Evolutionary conservation across 495 filamentous ascomycete genomes (phyloP).

Genomic region (Aspergillus sclerotioniger): DNA sequence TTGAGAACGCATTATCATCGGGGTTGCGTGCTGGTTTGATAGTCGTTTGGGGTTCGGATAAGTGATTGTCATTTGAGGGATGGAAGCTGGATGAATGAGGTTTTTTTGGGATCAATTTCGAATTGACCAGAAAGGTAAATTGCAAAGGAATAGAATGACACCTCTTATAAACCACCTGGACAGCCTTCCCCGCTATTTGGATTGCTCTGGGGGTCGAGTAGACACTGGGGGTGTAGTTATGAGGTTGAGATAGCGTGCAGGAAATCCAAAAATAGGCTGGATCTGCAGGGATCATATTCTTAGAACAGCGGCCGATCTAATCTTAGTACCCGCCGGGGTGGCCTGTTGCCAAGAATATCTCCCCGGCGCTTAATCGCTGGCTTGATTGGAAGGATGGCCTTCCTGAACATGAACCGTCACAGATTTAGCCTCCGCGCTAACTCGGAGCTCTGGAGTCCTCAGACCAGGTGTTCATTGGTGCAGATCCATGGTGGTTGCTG

Average conservation of each 20-base stretch:
- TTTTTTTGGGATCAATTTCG: neutral
- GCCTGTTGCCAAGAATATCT: neutral
- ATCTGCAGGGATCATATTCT: slow-evolving; percentile 2
- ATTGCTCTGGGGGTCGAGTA: neutral
- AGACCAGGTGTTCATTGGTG: neutral
- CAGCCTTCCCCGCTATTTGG: neutral
- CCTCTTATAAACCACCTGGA: neutral
- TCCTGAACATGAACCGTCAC: neutral
- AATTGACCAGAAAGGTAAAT: neutral
- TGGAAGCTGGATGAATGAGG: neutral
- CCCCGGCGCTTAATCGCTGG: neutral
- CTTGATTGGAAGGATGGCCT: neutral
- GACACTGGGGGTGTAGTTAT: neutral
- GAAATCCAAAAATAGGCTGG: slow-evolving; percentile 1
- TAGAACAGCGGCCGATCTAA: neutral
- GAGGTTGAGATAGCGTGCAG: slow-evolving; percentile 2
- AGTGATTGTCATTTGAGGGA: too few relatives aligned
- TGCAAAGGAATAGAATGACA: neutral
- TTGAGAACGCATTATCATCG: neutral
- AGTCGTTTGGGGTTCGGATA: neutral
- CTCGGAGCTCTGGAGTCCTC: neutral
- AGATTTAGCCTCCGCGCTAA: neutral
- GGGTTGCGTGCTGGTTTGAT: neutral
- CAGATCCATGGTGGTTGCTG: neutral
- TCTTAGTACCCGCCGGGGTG: neutral